Evolutionary conservation across 345 rosid species (phyloP).

Genomic region (Carallia pectinifolia): DNA sequence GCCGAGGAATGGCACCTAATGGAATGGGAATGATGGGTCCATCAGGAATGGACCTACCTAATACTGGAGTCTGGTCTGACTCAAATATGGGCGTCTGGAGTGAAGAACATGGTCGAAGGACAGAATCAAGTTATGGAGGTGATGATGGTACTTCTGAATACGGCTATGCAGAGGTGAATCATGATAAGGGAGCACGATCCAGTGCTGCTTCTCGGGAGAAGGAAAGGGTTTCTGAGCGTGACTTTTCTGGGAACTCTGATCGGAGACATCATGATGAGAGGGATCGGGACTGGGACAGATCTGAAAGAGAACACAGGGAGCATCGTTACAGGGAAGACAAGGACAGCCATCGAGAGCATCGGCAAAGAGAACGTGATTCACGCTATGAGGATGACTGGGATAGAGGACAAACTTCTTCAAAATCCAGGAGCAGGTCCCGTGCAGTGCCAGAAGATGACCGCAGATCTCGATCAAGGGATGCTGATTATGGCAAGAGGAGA

Average conservation of each 20-base stretch:
- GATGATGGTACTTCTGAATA: conserved; percentile 88
- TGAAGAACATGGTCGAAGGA: conserved; percentile 72
- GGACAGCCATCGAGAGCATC: conserved; percentile 61
- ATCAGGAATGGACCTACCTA: conserved; percentile 63
- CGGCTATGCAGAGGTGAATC: conserved; percentile 66
- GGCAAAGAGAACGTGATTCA: conserved; percentile 66
- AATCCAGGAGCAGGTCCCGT: conserved; percentile 66
- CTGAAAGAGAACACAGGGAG: conserved; percentile 57
- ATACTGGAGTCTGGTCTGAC: conserved; percentile 81
- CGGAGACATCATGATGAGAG: conserved; percentile 69
- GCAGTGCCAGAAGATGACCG: conserved; percentile 63
- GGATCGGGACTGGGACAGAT: conserved; percentile 54
- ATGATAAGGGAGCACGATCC: conserved; percentile 61
- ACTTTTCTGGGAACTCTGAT: conserved; percentile 79
- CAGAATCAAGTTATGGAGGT: conserved; percentile 74
- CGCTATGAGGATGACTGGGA: conserved; percentile 64
- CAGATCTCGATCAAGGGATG: conserved; percentile 74
- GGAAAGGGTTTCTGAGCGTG: conserved; percentile 64
- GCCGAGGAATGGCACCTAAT: conserved; percentile 69
- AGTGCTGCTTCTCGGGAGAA: conserved; percentile 51
- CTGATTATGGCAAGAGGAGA: conserved; percentile 74
- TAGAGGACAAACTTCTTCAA: conserved; percentile 68
- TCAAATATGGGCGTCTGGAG: conserved; percentile 70
- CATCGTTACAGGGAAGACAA: conserved; percentile 61
- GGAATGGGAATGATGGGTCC: conserved; percentile 81